A percentile compares a stretch with the other conserved stretches of the same genome.
phyloP scores from a whole-genome alignment of 2,329 filamentous ascomycete species.

The Penicillium brasilianum region DNA sequence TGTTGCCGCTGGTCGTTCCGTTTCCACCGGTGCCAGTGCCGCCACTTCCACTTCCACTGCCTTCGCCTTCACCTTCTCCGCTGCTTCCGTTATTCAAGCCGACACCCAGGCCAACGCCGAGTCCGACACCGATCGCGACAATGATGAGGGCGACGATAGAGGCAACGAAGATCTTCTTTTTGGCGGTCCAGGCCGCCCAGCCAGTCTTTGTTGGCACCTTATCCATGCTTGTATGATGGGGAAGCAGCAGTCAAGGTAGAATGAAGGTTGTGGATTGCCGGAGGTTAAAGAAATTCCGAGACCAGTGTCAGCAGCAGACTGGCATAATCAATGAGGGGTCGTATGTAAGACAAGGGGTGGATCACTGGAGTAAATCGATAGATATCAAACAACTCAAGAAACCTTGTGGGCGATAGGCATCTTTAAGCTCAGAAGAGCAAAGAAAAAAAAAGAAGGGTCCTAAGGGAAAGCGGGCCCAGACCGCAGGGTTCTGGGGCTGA shows the following conservation, averaged over 20 bases:
- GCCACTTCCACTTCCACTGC: constrained; percentile 30
- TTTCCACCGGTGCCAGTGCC: constrained; percentile 22
- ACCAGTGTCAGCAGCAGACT: constrained; percentile 5
- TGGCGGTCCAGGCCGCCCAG: constrained; percentile 38
- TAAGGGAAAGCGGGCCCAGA: neutral
- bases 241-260: neutral
- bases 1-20: constrained; percentile 31
- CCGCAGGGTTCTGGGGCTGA: constrained; percentile 13
- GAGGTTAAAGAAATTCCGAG: neutral
- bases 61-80: constrained; percentile 34
- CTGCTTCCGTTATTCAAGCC: constrained; percentile 50
- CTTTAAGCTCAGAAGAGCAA: constrained; percentile 22
- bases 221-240: neutral
- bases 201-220: constrained; percentile 27
- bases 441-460: neutral
- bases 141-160: constrained; percentile 35
- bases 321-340: constrained; percentile 3
- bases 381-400: constrained; percentile 12
- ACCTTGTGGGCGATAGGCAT: constrained; percentile 18
- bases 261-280: neutral
- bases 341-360: neutral
- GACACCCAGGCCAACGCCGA: constrained; percentile 64
- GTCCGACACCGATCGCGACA: constrained; percentile 58
- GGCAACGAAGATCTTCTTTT: constrained; percentile 41
- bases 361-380: constrained; percentile 5